A percentile compares a stretch with the other conserved stretches of the same genome.
Conservation (phyloP, 2,329 filamentous ascomycete species). For the Tolypocladium capitatum region DNA sequence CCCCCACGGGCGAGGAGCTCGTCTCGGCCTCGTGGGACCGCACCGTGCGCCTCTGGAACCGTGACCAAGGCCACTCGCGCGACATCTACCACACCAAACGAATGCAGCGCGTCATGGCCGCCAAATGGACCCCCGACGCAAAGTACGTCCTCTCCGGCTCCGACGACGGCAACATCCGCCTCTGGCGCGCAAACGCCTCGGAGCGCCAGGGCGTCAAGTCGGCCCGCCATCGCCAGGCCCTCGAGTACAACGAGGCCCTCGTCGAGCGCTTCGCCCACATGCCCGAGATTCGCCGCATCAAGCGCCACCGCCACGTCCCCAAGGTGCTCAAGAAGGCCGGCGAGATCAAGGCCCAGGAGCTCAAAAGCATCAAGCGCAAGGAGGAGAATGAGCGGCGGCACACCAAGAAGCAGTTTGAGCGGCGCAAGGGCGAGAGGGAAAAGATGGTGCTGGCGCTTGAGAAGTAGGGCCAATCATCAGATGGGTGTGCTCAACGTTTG, state of each 20-base stretch:
- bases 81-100: conserved; percentile 97
- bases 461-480: conserved; percentile 28
- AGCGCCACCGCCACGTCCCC: conserved; percentile 79
- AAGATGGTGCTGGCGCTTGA: conserved; percentile 72
- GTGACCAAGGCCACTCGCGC: conserved; percentile 67
- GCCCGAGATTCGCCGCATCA: conserved; percentile 88
- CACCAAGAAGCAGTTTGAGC: conserved; percentile 66
- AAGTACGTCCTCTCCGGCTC: conserved; percentile 83
- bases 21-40: conserved; percentile 79
- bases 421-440: conserved; percentile 68
- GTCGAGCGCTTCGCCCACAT: conserved; percentile 81
- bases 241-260: conserved; percentile 84
- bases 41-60: conserved; percentile 75
- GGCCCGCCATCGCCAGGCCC: conserved; percentile 67
- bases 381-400: conserved; percentile 94
- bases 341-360: conserved; percentile 85
- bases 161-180: conserved; percentile 76
- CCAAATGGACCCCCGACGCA: conserved; percentile 75
- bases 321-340: conserved; percentile 90
- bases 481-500: background rate
- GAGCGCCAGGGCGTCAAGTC: conserved; percentile 75
- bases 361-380: conserved; percentile 74
- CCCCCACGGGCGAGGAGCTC: conserved; percentile 84
- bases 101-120: conserved; percentile 88
- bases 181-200: conserved; percentile 84